Percentiles rank a stretch among this genome's conserved stretches.
Evolutionary conservation across 164 flowering plant genomes (phyloP).

Genomic region (Berberis thunbergii): DNA sequence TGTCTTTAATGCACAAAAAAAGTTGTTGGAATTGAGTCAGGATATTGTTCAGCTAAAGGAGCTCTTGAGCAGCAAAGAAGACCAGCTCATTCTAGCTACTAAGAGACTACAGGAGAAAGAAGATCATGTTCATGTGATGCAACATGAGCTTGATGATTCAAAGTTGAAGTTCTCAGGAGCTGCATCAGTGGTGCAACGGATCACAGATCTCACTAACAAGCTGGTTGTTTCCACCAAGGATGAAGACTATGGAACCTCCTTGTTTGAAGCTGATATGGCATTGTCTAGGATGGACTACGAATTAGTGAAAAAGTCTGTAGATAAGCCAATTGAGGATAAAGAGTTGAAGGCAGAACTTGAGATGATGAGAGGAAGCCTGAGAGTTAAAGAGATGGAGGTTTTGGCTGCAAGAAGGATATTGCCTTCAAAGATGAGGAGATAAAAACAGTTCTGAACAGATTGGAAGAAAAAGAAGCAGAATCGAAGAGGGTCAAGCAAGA

Average conservation of each 20-base stretch:
- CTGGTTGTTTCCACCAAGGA: conserved; percentile 37
- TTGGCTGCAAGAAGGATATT: conserved; percentile 51
- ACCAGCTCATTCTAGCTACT: conserved; percentile 51
- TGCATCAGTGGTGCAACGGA: conserved; percentile 48
- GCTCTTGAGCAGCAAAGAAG: conserved; percentile 51
- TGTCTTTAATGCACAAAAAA: conserved; percentile 38
- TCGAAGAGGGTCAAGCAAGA: conserved; percentile 4
- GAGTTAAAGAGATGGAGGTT: conserved; percentile 58
- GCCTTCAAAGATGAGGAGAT: conserved; percentile 65
- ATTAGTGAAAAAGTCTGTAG: no score
- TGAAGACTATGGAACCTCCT: conserved; percentile 8
- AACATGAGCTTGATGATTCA: conserved; percentile 40
- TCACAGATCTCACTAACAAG: conserved; percentile 52
- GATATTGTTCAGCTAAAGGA: conserved; percentile 45
- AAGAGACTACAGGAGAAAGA: conserved; percentile 62
- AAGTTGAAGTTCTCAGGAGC: conserved; percentile 55
- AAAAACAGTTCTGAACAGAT: conserved; percentile 28
- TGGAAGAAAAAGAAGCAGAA: conserved; percentile 50
- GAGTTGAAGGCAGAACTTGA: conserved; percentile 59
- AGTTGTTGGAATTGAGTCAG: conserved; percentile 35
- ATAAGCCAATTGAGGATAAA: conserved; percentile 14
- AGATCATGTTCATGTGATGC: conserved; percentile 29
- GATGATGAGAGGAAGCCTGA: conserved; percentile 43
- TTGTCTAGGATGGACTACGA: not conserved
- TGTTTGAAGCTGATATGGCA: conserved; percentile 1